A percentile compares a stretch with the other conserved stretches of the same genome.
Evolutionary conservation across 768 basidiomycete genomes (phyloP).

Genomic region (Russula sp.): DNA sequence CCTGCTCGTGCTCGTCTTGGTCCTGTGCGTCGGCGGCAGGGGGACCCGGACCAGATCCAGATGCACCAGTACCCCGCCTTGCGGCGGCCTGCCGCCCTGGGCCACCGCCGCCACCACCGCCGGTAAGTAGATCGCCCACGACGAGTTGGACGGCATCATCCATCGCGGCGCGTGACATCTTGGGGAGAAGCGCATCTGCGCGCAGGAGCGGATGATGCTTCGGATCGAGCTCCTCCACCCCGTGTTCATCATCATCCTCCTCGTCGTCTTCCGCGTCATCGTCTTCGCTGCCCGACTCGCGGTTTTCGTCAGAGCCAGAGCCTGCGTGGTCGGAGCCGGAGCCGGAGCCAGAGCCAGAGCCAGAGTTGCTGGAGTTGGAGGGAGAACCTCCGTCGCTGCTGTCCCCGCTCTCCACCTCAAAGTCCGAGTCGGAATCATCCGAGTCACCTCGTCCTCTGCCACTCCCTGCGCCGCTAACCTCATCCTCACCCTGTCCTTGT

Average conservation of each 20-base stretch:
- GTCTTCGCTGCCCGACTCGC: slow-evolving; percentile 22
- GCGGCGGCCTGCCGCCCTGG: too few relatives aligned
- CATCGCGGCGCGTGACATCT: too few relatives aligned
- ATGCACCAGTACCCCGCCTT: background rate
- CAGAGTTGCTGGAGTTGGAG: slow-evolving; percentile 4
- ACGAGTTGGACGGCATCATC: too few relatives aligned
- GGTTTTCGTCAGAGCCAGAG: background rate
- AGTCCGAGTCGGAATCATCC: slow-evolving; percentile 15
- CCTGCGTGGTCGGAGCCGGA: too few relatives aligned
- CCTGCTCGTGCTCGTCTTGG: background rate
- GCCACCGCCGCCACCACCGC: background rate
- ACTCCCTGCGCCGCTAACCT: slow-evolving; percentile 2
- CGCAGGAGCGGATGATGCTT: slow-evolving; percentile 37
- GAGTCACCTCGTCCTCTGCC: slow-evolving; percentile 21
- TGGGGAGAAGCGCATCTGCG: slow-evolving; percentile 14
- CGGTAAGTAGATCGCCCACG: too few relatives aligned
- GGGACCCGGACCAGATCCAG: background rate
- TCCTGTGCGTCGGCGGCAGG: too few relatives aligned
- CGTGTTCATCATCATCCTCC: slow-evolving; percentile 34
- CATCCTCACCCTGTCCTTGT: background rate
- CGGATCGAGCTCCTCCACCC: slow-evolving; percentile 43
- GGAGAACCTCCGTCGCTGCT: slow-evolving; percentile 36
- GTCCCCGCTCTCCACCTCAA: too few relatives aligned
- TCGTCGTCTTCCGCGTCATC: slow-evolving; percentile 26
- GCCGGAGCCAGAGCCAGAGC: background rate